Conservation (phyloP, 371 early-diverging fungal genomes). For the Apophysomyces variabilis region DNA sequence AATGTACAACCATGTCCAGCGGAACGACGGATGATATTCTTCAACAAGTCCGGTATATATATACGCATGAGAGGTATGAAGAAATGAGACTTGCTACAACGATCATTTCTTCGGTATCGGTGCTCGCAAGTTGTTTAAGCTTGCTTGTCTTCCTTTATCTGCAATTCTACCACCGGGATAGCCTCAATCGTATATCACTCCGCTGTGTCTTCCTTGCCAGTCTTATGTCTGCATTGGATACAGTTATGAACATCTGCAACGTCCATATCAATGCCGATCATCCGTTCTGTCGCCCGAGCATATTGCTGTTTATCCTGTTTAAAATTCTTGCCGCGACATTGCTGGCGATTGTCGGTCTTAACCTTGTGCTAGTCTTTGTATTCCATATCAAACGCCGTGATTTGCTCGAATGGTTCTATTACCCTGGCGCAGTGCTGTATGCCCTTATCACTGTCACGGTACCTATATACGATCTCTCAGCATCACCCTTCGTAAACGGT, state of each 20-base stretch:
- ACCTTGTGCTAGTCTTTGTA: slow-evolving; percentile 39
- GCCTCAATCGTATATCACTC: slow-evolving; percentile 32
- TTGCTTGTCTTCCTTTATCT: slow-evolving; percentile 9
- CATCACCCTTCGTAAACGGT: neutral
- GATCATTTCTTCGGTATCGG: neutral
- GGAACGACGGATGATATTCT: neutral
- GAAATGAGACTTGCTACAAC: neutral
- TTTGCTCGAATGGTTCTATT: slow-evolving; percentile 21
- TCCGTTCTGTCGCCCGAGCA: slow-evolving; percentile 21
- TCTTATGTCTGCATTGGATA: slow-evolving; percentile 18
- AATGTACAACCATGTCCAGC: no score
- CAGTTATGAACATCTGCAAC: slow-evolving; percentile 12
- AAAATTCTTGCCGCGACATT: slow-evolving; percentile 20
- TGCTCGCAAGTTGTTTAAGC: neutral
- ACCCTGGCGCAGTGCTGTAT: slow-evolving; percentile 20
- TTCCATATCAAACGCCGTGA: slow-evolving; percentile 20
- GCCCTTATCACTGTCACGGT: slow-evolving; percentile 15
- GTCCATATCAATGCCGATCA: neutral
- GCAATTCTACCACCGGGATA: neutral
- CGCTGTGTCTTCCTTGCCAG: slow-evolving; percentile 32
- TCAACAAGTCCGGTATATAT: neutral
- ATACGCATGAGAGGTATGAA: neutral
- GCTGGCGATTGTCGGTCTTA: slow-evolving; percentile 33
- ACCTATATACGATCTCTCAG: slow-evolving; percentile 17
- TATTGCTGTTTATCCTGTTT: slow-evolving; percentile 20